Conservation (phyloP, 2,329 filamentous ascomycete species). For the Immersiporthe knoxdaviesiana region DNA sequence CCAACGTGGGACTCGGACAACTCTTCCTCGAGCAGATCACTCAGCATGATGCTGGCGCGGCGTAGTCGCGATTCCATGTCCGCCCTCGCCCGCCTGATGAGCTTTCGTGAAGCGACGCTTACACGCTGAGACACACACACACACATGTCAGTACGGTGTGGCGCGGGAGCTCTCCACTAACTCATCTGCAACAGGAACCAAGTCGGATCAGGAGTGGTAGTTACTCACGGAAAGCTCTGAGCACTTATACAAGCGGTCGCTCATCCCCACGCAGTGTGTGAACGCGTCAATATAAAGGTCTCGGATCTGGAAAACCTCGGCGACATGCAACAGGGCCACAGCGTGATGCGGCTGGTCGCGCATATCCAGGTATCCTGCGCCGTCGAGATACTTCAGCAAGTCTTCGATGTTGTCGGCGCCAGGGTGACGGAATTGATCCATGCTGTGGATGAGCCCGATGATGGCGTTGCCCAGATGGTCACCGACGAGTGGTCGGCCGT, state of each 20-base stretch:
- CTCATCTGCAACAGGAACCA: background rate
- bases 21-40: constrained; percentile 72
- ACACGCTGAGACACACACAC: constrained; percentile 44
- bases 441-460: constrained; percentile 65
- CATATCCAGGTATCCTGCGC: constrained; percentile 71
- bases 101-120: constrained; percentile 60
- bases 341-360: constrained; percentile 69
- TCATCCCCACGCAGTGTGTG: constrained; percentile 79
- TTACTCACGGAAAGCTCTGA: constrained; percentile 64
- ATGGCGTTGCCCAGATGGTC: constrained; percentile 66
- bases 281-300: constrained; percentile 76
- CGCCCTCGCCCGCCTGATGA: constrained; percentile 63
- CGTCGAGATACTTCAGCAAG: constrained; percentile 67
- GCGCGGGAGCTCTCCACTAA: background rate
- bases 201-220: constrained; percentile 34
- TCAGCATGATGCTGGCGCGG: constrained; percentile 60
- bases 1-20: constrained; percentile 69
- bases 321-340: constrained; percentile 67
- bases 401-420: constrained; percentile 62
- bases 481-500: constrained; percentile 68
- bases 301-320: constrained; percentile 65
- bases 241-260: constrained; percentile 58
- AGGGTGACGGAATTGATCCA: constrained; percentile 62
- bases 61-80: constrained; percentile 69
- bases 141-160: constrained; percentile 19